A percentile compares a stretch with the other conserved stretches of the same genome.
These are phyloP conservation scores for Venturia pyrina DNA, from an alignment of 2,329 filamentous ascomycete species.

Conservation along the genomic window DNA sequence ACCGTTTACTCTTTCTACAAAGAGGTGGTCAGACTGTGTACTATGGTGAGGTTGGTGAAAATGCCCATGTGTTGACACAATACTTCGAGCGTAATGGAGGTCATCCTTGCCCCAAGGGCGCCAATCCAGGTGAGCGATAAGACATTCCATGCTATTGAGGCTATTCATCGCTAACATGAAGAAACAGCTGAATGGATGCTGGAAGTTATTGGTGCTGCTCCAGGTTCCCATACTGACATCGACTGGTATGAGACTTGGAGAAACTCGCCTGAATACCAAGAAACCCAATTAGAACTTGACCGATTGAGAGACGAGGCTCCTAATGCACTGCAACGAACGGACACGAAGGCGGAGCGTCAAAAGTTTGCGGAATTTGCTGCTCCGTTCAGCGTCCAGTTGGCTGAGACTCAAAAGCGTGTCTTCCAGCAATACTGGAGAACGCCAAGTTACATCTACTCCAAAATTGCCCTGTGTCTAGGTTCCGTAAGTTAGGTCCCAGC, in stretches of 20 bases:
- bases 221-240: slow-evolving; percentile 38
- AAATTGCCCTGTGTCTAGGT: slow-evolving; percentile 52
- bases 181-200: slow-evolving; percentile 63
- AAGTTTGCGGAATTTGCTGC: slow-evolving; percentile 72
- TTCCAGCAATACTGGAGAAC: slow-evolving; percentile 92
- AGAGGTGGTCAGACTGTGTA: slow-evolving; percentile 71
- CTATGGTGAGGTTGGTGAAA: slow-evolving; percentile 68
- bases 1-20: slow-evolving; percentile 67
- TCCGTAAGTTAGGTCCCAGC: slow-evolving; percentile 9
- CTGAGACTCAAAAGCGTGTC: slow-evolving; percentile 59
- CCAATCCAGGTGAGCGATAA: slow-evolving; percentile 43
- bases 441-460: slow-evolving; percentile 81
- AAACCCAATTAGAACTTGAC: slow-evolving; percentile 36
- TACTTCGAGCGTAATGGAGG: slow-evolving; percentile 72
- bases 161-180: slow-evolving; percentile 21
- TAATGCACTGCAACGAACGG: slow-evolving; percentile 24
- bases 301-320: slow-evolving; percentile 31
- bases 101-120: slow-evolving; percentile 51
- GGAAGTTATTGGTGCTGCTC: slow-evolving; percentile 44
- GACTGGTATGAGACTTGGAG: slow-evolving; percentile 43
- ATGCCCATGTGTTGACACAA: slow-evolving; percentile 54
- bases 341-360: slow-evolving; percentile 40
- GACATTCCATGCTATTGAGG: neutral
- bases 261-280: slow-evolving; percentile 35
- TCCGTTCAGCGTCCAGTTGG: slow-evolving; percentile 58